These are phyloP conservation scores for Yamadazyma kanchanaburiensis DNA, from an alignment of 1,139 yeast genomes.

Conservation along the genomic window DNA sequence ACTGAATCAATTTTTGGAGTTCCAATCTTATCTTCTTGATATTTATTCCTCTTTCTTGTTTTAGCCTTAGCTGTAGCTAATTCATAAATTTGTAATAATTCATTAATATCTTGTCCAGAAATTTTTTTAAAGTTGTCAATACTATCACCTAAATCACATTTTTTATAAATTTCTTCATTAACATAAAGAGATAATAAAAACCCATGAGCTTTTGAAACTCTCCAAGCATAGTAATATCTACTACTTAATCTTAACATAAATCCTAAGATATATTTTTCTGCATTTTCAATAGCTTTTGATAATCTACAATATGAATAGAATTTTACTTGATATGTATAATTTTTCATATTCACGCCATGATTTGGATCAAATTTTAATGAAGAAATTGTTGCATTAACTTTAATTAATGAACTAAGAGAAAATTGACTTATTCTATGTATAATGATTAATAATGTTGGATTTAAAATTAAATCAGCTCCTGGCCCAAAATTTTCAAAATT, in stretches of 20 bases:
- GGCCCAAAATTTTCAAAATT: constrained; percentile 31
- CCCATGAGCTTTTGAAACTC: constrained; percentile 34
- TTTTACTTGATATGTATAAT: constrained; percentile 14
- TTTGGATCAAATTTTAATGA: constrained; percentile 15
- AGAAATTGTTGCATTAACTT: constrained; percentile 20
- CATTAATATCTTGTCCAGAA: constrained; percentile 9
- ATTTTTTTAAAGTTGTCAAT: constrained; percentile 3
- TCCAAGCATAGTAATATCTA: constrained; percentile 45
- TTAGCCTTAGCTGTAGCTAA: constrained; percentile 4
- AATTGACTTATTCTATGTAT: constrained; percentile 31
- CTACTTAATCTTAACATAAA: constrained; percentile 28
- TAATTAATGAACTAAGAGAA: constrained; percentile 18
- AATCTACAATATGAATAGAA: constrained; percentile 19
- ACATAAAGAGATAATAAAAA: constrained; percentile 21
- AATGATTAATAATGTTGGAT: constrained; percentile 27
- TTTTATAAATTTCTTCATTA: constrained; percentile 20
- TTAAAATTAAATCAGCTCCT: constrained; percentile 33
- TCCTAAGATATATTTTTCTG: constrained; percentile 19
- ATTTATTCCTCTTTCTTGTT: constrained; percentile 1
- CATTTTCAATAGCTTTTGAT: constrained; percentile 17
- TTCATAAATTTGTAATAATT: constrained; percentile 8
- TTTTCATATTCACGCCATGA: constrained; percentile 17
- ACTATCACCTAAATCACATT: constrained; percentile 4
- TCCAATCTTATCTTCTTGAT: neutral
- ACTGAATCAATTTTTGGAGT: neutral